Conservation (phyloP, 805 yeast genomes). For the Spathaspora girioi region DNA sequence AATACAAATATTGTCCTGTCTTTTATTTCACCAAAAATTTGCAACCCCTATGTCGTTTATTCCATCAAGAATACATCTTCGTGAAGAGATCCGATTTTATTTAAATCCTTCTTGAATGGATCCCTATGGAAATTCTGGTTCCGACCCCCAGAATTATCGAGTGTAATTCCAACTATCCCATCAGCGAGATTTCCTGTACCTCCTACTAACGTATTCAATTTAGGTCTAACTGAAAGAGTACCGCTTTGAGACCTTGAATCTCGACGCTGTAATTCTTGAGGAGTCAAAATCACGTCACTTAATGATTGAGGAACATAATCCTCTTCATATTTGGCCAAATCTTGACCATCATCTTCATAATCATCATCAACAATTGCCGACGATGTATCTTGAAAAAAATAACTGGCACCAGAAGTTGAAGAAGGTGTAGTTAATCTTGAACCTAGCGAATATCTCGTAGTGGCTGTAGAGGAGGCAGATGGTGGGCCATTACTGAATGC, state of each 20-base stretch:
- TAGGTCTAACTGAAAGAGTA: slow-evolving; percentile 35
- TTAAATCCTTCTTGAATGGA: background rate
- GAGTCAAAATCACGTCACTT: slow-evolving; percentile 72
- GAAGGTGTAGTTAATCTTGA: background rate
- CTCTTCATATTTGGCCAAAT: slow-evolving; percentile 41
- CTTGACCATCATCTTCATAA: slow-evolving; percentile 33
- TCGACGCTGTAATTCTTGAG: slow-evolving; percentile 67
- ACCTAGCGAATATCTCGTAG: background rate
- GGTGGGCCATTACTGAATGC: background rate
- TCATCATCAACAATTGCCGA: slow-evolving; percentile 8
- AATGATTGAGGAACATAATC: slow-evolving; percentile 81
- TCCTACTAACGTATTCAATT: slow-evolving; percentile 9
- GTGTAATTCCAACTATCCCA: background rate
- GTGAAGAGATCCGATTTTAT: slow-evolving; percentile 3
- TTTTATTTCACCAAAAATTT: background rate
- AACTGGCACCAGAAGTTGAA: background rate
- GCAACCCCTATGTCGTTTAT: slow-evolving; percentile 8
- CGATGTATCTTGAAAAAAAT: slow-evolving; percentile 1
- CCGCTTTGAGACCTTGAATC: slow-evolving; percentile 58
- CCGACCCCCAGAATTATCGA: background rate
- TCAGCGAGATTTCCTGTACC: background rate
- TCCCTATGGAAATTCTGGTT: slow-evolving; percentile 2
- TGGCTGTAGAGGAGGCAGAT: background rate
- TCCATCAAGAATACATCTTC: slow-evolving; percentile 42
- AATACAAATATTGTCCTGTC: background rate